Base-by-base conservation (phyloP, 1,284 basidiomycete species). In the Ceratobasidium sp. region DNA sequence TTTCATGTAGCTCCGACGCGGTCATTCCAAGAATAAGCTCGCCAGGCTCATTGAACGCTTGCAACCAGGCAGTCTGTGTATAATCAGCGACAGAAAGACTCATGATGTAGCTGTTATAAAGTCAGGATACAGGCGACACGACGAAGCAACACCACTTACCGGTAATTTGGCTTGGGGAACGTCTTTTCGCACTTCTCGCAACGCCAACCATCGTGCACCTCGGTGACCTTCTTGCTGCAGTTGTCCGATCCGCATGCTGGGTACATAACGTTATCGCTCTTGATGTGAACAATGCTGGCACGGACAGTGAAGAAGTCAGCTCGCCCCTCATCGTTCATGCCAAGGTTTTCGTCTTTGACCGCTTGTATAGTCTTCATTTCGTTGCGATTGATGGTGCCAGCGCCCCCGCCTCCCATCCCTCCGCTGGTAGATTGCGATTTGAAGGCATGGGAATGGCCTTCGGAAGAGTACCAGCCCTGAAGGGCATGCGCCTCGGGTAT, bases 1-100 rank as follows among this genome's bases (percentile, higher is more conserved):
- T 81, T 38, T 83, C 82, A 70, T 91, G 80, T 34, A 98, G 79
- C 49, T 96, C 89, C 75, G 94, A 88, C 15, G 94, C 97, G 20
- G 86, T 80, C 81, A 88, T 88, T 35, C 87, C 91, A 73, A 99
- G 88, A 13, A 98, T 79, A 22, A 83, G 81, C 70, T 88, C 79
- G 1, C 95, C 96, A 32, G 92, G 87, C 15, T 99, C 97, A 78
- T 99, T 98, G 83, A 99, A 99, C 0, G 93, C 94, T 70, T 92
- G 92, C 49, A 99, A 81, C 96, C 96, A 99, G 29, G 90, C 85
- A 77, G 95, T 92, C 22, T 89, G 90, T 15, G 93, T 91, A 79
- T 90, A 86, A 78, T 99, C 97, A 42, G 93, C 88, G 13, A 94
- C 90, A 67, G 93, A 94, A 80, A 97, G 85, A 32, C 88, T 86